Evolutionary conservation across 208 protist genomes (phyloP).

Genomic region (Angomonas ambiguus): DNA sequence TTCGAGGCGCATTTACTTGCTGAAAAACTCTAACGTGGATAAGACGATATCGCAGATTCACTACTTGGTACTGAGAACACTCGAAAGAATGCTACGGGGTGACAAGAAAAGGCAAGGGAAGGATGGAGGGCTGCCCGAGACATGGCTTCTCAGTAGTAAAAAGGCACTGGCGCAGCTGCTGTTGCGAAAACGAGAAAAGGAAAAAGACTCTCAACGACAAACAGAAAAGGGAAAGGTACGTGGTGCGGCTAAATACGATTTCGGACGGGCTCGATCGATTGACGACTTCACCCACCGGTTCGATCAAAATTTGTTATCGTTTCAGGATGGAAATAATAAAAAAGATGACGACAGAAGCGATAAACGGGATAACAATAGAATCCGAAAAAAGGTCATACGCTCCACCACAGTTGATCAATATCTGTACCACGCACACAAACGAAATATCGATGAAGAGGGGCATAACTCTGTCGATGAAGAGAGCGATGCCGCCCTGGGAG

Average conservation of each 20-base stretch:
- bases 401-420: too few relatives aligned
- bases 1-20: constrained; percentile 40
- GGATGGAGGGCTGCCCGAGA: neutral
- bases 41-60: constrained; percentile 76
- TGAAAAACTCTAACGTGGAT: constrained; percentile 91
- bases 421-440: too few relatives aligned
- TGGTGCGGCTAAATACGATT: neutral
- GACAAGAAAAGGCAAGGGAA: neutral
- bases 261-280: neutral
- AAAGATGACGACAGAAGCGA: too few relatives aligned
- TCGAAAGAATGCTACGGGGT: constrained; percentile 18
- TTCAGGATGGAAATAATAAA: neutral
- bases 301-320: neutral
- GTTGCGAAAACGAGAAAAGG: constrained; percentile 5
- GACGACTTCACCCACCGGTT: neutral
- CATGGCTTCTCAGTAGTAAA: neutral
- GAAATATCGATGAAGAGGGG: too few relatives aligned
- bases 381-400: too few relatives aligned
- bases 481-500: too few relatives aligned
- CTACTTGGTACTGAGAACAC: constrained; percentile 49
- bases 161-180: neutral
- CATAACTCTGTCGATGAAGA: too few relatives aligned
- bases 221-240: neutral
- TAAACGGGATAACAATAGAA: too few relatives aligned
- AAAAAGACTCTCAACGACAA: neutral